These are phyloP conservation scores for Trichocladium antarcticum DNA, from an alignment of 495 filamentous ascomycete genomes.

Conservation along the genomic window DNA sequence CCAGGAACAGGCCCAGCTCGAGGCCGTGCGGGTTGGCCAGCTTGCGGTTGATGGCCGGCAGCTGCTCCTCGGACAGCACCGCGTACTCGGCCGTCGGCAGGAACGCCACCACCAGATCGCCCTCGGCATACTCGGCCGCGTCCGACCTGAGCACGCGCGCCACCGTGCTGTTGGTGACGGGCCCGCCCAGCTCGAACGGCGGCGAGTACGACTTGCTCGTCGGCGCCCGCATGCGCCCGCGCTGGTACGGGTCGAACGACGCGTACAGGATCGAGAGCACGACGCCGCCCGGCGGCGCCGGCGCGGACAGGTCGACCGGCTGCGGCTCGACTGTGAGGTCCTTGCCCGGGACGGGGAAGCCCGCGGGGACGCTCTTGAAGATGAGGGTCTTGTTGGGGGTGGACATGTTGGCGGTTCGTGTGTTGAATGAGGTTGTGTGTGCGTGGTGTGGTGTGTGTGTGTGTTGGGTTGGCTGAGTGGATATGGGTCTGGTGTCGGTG, in stretches of 20 bases:
- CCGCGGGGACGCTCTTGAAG: slow-evolving; percentile 61
- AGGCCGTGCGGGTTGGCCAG: slow-evolving; percentile 47
- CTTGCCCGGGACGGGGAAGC: slow-evolving; percentile 59
- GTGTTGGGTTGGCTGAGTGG: no score
- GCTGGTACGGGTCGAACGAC: slow-evolving; percentile 85
- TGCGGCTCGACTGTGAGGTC: slow-evolving; percentile 59
- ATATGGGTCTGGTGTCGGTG: no score
- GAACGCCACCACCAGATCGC: slow-evolving; percentile 53
- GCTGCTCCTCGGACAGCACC: slow-evolving; percentile 25
- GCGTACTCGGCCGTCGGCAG: slow-evolving; percentile 55
- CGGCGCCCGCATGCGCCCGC: slow-evolving; percentile 50
- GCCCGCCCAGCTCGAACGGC: slow-evolving; percentile 43
- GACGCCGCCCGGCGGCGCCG: slow-evolving; percentile 58
- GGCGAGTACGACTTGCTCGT: slow-evolving; percentile 51
- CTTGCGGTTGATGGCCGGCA: not conserved
- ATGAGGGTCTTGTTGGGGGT: slow-evolving; percentile 63
- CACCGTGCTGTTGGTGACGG: slow-evolving; percentile 48
- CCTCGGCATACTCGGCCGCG: slow-evolving; percentile 47
- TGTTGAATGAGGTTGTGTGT: no score
- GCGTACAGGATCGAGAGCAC: slow-evolving; percentile 61
- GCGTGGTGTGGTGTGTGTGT: no score
- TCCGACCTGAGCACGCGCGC: slow-evolving; percentile 58
- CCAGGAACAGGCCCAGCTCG: slow-evolving; percentile 53
- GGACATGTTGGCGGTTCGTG: not conserved
- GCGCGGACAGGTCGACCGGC: slow-evolving; percentile 52